phyloP scores from a whole-genome alignment of 345 rosid species.

The Salix koriyanagi region DNA sequence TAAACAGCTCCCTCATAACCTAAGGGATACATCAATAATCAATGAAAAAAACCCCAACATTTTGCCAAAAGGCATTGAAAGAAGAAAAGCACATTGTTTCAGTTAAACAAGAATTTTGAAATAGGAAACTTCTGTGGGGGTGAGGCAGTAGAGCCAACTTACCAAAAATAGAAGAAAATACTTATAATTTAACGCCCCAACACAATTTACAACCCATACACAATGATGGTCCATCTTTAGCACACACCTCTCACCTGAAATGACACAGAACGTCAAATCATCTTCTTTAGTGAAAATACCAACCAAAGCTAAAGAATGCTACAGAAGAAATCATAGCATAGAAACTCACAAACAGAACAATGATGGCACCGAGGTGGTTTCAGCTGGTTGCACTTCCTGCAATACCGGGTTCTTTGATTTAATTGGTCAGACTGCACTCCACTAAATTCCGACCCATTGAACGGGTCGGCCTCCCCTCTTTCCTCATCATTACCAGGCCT shows the following conservation, averaged over 20 bases:
- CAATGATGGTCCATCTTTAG: slow-evolving; percentile 99
- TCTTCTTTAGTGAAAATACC: slow-evolving; percentile 2
- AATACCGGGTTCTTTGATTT: slow-evolving; percentile 61
- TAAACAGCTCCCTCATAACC: not conserved
- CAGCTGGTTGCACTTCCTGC: slow-evolving; percentile 85
- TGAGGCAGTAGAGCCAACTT: slow-evolving; percentile 26
- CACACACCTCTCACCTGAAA: slow-evolving; percentile 83
- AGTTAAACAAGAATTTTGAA: not conserved
- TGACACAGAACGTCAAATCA: slow-evolving; percentile 18
- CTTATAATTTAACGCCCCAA: slow-evolving; percentile 90
- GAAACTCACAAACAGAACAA: slow-evolving; percentile 87
- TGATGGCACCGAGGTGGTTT: slow-evolving; percentile 97
- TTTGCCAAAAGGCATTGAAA: not conserved
- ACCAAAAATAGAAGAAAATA: slow-evolving; percentile 95
- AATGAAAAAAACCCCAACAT: not conserved
- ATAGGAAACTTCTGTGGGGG: not conserved
- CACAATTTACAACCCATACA: slow-evolving; percentile 99
- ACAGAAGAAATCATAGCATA: not conserved
- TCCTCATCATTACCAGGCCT: slow-evolving; percentile 73
- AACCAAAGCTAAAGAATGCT: not conserved
- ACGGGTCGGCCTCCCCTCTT: slow-evolving; percentile 74
- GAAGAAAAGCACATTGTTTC: not conserved
- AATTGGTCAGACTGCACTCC: slow-evolving; percentile 52
- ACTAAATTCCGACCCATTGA: slow-evolving; percentile 54
- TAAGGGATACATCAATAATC: not conserved